These are phyloP conservation scores for Boletellus ananiceps DNA, from an alignment of 768 basidiomycete species.

Conservation along the genomic window DNA sequence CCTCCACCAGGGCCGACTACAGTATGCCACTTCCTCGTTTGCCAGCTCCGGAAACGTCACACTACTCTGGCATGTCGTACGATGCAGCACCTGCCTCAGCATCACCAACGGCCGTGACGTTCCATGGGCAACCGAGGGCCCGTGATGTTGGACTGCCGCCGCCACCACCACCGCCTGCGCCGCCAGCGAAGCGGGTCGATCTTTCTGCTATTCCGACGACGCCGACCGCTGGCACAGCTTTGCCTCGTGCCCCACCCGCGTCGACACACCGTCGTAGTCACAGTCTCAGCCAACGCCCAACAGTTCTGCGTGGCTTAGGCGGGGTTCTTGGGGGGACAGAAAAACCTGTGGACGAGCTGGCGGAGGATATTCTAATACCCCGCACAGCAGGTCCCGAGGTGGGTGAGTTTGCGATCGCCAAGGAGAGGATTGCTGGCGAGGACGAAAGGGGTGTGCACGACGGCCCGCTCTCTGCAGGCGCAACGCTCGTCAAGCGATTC, in stretches of 20 bases:
- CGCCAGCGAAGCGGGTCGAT: slow-evolving; percentile 30
- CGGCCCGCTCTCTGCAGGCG: slow-evolving; percentile 49
- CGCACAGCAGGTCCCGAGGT: slow-evolving; percentile 66
- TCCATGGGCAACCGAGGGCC: slow-evolving; percentile 60
- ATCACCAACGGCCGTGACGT: slow-evolving; percentile 56
- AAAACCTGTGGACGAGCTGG: slow-evolving; percentile 41
- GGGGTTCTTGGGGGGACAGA: slow-evolving; percentile 51
- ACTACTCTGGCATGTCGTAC: slow-evolving; percentile 80
- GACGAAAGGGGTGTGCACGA: slow-evolving; percentile 25
- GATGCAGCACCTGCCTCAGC: slow-evolving; percentile 46
- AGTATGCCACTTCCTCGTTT: slow-evolving; percentile 79
- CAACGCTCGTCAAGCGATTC: slow-evolving; percentile 74
- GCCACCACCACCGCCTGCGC: slow-evolving; percentile 20
- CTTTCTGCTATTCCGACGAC: slow-evolving; percentile 19
- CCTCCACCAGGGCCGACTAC: slow-evolving; percentile 58
- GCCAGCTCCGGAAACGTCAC: slow-evolving; percentile 76
- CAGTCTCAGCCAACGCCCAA: slow-evolving; percentile 74
- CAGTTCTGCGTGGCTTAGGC: slow-evolving; percentile 48
- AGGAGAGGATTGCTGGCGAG: slow-evolving; percentile 24
- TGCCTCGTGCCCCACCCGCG: slow-evolving; percentile 70
- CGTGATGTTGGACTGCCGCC: slow-evolving; percentile 56
- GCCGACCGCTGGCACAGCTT: slow-evolving; percentile 26
- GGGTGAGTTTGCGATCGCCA: slow-evolving; percentile 45
- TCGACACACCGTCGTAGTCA: slow-evolving; percentile 80
- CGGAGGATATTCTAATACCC: slow-evolving; percentile 39